phyloP scores from a whole-genome alignment of 345 rosid genomes.

The Eucalyptus pauciflora region DNA sequence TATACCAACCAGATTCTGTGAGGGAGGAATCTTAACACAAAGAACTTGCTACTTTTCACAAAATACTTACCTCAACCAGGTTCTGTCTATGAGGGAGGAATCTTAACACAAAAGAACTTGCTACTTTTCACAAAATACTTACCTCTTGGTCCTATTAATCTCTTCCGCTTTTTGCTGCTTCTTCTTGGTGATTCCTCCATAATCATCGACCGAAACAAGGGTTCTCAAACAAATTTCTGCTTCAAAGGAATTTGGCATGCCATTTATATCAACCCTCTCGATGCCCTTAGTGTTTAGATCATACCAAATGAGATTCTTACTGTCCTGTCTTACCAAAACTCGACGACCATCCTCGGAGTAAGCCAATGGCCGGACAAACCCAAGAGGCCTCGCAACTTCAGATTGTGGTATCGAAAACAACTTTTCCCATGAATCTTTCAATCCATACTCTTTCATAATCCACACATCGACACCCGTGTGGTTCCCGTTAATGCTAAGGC shows the following conservation, averaged over 20 bases:
- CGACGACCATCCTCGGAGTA: background rate
- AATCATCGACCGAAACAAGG: background rate
- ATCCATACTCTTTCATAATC: constrained; percentile 7
- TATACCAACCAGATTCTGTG: background rate
- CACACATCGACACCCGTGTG: background rate
- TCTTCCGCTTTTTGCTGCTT: background rate
- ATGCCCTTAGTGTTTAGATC: background rate
- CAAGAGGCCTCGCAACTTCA: background rate
- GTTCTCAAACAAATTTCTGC: background rate
- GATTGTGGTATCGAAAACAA: background rate
- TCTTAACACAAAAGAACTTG: background rate
- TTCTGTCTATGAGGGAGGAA: background rate
- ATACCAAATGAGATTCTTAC: background rate
- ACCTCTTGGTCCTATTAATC: background rate
- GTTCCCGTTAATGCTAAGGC: background rate
- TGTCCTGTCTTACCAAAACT: background rate
- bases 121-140: background rate
- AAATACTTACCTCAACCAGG: background rate
- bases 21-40: background rate
- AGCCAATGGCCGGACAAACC: background rate
- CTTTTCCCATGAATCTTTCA: background rate
- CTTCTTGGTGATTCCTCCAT: background rate
- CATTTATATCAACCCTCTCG: background rate
- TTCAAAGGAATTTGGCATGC: constrained; percentile 1
- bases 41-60: background rate